phyloP scores from a whole-genome alignment of 495 filamentous ascomycete genomes.

The Xylaria palmicola region DNA sequence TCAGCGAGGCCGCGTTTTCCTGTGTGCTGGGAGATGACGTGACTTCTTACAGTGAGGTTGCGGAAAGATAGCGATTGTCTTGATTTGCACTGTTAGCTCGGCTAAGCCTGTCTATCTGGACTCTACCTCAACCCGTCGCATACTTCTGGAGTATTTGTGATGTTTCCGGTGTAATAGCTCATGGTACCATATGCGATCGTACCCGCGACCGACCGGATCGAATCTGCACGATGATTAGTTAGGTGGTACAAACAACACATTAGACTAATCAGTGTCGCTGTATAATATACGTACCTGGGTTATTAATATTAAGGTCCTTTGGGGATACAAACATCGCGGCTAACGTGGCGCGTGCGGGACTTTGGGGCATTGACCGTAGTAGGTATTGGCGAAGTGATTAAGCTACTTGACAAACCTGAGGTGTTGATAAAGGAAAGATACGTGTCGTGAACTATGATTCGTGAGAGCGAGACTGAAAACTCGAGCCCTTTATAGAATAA shows the following conservation, averaged over 20 bases:
- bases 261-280: no score
- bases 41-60: constrained; percentile 60
- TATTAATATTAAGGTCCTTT: constrained; percentile 43
- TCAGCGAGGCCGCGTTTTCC: constrained; percentile 14
- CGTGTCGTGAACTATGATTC: not conserved
- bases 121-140: no score
- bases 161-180: constrained; percentile 59
- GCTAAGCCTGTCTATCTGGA: not conserved
- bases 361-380: constrained; percentile 28
- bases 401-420: not conserved
- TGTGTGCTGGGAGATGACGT: constrained; percentile 19
- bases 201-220: constrained; percentile 48
- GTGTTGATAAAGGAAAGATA: not conserved
- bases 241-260: not conserved
- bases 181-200: constrained; percentile 51
- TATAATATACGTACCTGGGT: constrained; percentile 35
- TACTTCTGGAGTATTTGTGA: constrained; percentile 55
- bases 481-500: not conserved
- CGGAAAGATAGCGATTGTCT: constrained; percentile 60
- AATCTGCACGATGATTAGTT: constrained; percentile 33
- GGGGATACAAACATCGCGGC: constrained; percentile 34
- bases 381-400: not conserved
- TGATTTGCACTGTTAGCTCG: constrained; percentile 14
- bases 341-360: constrained; percentile 26
- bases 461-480: not conserved